Conservation (phyloP, 2,329 filamentous ascomycete species). For the Alternaria gaisen region DNA sequence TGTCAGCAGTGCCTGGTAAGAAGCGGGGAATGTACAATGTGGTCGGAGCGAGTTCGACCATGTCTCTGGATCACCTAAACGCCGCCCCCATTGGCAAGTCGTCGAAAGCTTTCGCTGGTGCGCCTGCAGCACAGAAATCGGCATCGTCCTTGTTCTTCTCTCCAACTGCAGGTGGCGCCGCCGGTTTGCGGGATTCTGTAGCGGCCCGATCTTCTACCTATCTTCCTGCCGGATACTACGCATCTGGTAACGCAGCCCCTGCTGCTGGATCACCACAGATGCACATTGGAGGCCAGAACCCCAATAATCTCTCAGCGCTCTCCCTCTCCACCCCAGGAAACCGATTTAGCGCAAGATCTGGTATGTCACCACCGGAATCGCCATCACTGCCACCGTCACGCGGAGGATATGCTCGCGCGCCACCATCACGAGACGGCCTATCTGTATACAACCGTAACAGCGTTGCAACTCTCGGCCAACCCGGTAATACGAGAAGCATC, state of each 20-base stretch:
- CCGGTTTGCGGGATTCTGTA: constrained; percentile 58
- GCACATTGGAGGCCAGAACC: constrained; percentile 53
- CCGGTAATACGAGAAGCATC: constrained; percentile 45
- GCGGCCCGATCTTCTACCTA: constrained; percentile 77
- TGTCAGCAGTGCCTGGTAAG: constrained; percentile 55
- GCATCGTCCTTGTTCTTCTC: constrained; percentile 85
- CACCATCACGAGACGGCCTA: constrained; percentile 43
- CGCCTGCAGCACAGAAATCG: constrained; percentile 37
- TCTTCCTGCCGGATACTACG: constrained; percentile 90
- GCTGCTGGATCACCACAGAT: constrained; percentile 53
- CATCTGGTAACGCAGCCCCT: constrained; percentile 68
- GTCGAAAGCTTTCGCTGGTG: constrained; percentile 41
- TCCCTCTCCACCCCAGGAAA: constrained; percentile 42
- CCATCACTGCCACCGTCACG: constrained; percentile 49
- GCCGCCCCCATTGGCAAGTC: constrained; percentile 47
- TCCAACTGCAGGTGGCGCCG: constrained; percentile 74
- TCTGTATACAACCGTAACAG: constrained; percentile 50
- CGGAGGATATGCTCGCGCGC: constrained; percentile 45
- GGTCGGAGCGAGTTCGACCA: constrained; percentile 60
- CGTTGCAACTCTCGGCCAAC: constrained; percentile 43
- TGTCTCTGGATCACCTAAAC: constrained; percentile 63
- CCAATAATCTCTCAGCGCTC: constrained; percentile 40
- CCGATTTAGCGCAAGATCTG: constrained; percentile 46
- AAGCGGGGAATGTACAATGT: constrained; percentile 55
- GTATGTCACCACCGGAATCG: constrained; percentile 46